Base-by-base conservation (phyloP, 2,329 filamentous ascomycete species). In the Epichloe aotearoae region DNA sequence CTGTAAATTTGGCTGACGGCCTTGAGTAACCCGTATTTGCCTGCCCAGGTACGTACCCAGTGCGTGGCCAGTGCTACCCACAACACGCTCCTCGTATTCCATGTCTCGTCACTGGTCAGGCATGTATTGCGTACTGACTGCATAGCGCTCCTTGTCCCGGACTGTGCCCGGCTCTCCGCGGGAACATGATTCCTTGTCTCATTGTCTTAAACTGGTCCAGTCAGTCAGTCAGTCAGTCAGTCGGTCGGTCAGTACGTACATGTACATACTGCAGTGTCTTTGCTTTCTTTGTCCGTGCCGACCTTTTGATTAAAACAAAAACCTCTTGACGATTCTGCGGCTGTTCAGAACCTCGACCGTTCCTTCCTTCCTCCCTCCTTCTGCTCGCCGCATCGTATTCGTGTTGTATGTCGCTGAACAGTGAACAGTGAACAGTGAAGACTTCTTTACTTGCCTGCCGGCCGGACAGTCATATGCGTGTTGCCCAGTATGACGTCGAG, bases 401-500 rank as follows among this genome's bases (percentile, higher is more conserved):
- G 26, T 30, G 55, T 60, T 63, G 62, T 58, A 62, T 59, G 63
- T 30, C 26, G 10, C 26, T 30, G 26, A 30, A 30, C 26, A 30
- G 26, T 10, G 26, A 30, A 30, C n/a, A n/a, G n/a, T 30, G 26
- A 30, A 30, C 26, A 30, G 26, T 10, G 26, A 30, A 30, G 26
- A 11, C 60, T 44, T 45, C 60, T 44, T 42, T 34, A 50, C 47
- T 45, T 34, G 30, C 20, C 42, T 23, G 14, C 42, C 33, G 41
- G 59, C 58, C 58, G 59, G 60, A 55, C 56, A 51, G 61, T 59
- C 55, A 53, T 56, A 58, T 54, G 52, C 56, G 59, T 61, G 52
- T 62, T 62, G 61, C 64, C 64, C 65, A 67, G 59, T 58, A 73
- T 72, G 69, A 66, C 69, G 62, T 70, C 70, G 59, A 68, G 67